Percentiles rank a stretch among this genome's conserved stretches.
phyloP scores from a whole-genome alignment of 495 filamentous ascomycete species.

The Penicillium roqueforti region DNA sequence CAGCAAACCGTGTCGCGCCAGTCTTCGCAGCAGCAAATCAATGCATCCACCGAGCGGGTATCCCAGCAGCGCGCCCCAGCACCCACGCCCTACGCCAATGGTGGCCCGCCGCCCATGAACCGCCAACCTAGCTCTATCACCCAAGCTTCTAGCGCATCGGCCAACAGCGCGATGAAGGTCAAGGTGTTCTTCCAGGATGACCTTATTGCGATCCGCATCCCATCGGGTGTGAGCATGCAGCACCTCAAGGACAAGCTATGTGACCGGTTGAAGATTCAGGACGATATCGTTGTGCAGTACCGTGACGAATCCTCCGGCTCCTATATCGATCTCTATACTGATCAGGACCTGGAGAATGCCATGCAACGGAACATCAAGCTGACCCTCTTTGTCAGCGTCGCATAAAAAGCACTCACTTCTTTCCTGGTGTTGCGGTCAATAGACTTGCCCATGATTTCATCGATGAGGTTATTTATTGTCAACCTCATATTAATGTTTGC shows the following conservation, averaged over 20 bases:
- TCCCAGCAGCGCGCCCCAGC: slow-evolving; percentile 56
- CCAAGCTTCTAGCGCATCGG: slow-evolving; percentile 56
- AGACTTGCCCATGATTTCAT: slow-evolving; percentile 19
- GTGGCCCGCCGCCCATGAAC: slow-evolving; percentile 52
- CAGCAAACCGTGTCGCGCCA: slow-evolving; percentile 62
- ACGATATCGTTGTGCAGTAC: slow-evolving; percentile 74
- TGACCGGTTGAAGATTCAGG: slow-evolving; percentile 70
- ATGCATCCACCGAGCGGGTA: slow-evolving; percentile 55
- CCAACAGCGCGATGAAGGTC: slow-evolving; percentile 68
- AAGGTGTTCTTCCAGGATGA: slow-evolving; percentile 93
- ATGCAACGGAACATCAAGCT: slow-evolving; percentile 81
- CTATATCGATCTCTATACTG: slow-evolving; percentile 66
- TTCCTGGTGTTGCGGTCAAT: slow-evolving; percentile 12
- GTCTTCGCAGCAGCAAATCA: slow-evolving; percentile 69
- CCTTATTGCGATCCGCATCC: slow-evolving; percentile 84
- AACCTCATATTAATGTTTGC: slow-evolving; percentile 21
- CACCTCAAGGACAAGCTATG: slow-evolving; percentile 77
- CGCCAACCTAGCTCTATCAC: slow-evolving; percentile 72
- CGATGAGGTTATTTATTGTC: slow-evolving; percentile 13
- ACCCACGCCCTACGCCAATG: slow-evolving; percentile 38
- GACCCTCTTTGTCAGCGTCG: slow-evolving; percentile 68
- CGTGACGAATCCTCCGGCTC: slow-evolving; percentile 78
- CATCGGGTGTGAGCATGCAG: slow-evolving; percentile 69
- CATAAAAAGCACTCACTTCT: slow-evolving; percentile 24
- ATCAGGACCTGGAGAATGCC: slow-evolving; percentile 77